A percentile compares a stretch with the other conserved stretches of the same genome.
phyloP scores from a whole-genome alignment of 805 yeast species.

The Ogataea paraovalis region DNA sequence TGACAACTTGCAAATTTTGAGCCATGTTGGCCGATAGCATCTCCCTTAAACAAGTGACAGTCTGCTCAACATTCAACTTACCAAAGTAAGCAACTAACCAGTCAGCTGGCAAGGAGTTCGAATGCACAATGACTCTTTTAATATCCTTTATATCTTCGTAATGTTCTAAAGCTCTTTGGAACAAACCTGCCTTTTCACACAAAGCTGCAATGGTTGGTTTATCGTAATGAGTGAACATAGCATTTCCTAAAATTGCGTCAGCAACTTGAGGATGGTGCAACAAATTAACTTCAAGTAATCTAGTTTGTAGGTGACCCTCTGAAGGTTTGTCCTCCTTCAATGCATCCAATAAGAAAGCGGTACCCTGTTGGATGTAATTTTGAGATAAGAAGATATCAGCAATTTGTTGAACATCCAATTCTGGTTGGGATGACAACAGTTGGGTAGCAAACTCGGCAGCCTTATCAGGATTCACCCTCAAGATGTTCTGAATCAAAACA shows the following conservation, averaged over 20 bases:
- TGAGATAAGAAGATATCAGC: slow-evolving; percentile 95
- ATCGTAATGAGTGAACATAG: slow-evolving; percentile 94
- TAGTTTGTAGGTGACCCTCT: slow-evolving; percentile 94
- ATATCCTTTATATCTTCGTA: slow-evolving; percentile 93
- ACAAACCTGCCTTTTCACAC: slow-evolving; percentile 94
- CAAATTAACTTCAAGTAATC: slow-evolving; percentile 87
- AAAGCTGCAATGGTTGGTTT: slow-evolving; percentile 87
- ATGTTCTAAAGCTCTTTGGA: slow-evolving; percentile 94
- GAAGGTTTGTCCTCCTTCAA: slow-evolving; percentile 89
- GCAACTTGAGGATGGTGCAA: slow-evolving; percentile 99
- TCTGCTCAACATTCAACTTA: slow-evolving; percentile 89
- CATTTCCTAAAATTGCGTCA: slow-evolving; percentile 94
- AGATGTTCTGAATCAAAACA: slow-evolving; percentile 81
- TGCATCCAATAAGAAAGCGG: slow-evolving; percentile 94
- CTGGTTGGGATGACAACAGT: slow-evolving; percentile 59
- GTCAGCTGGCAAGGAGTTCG: slow-evolving; percentile 79
- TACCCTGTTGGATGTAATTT: slow-evolving; percentile 94
- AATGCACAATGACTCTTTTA: slow-evolving; percentile 89
- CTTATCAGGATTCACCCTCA: slow-evolving; percentile 93
- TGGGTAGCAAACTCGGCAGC: slow-evolving; percentile 96
- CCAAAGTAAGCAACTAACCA: slow-evolving; percentile 95
- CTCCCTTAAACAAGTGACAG: slow-evolving; percentile 81
- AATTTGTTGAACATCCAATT: slow-evolving; percentile 75
- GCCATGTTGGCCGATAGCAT: slow-evolving; percentile 75
- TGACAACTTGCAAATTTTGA: slow-evolving; percentile 86